These are phyloP conservation scores for Ganoderma resinaceum DNA, from an alignment of 1,284 basidiomycete genomes.

Conservation along the genomic window DNA sequence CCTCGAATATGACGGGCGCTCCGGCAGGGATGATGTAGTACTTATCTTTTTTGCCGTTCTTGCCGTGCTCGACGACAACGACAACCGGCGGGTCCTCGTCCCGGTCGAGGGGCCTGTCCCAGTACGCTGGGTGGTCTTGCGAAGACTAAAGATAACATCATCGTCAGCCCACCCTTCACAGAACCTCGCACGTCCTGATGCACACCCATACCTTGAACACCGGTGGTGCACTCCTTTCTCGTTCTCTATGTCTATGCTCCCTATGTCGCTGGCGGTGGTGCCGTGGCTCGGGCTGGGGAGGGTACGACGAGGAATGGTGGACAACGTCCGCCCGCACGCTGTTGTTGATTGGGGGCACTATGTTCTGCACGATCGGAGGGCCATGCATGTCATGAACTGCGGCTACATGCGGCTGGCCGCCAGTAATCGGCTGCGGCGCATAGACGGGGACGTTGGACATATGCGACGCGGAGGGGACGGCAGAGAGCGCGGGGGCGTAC, in stretches of 20 bases:
- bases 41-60: conserved; percentile 44
- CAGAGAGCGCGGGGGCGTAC: conserved; percentile 35
- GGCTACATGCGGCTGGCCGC: conserved; percentile 24
- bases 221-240: conserved; percentile 26
- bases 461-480: conserved; percentile 33
- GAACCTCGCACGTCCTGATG: not conserved
- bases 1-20: conserved; percentile 71
- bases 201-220: conserved; percentile 12
- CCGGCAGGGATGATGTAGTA: conserved; percentile 73
- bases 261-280: conserved; percentile 20
- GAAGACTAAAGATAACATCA: conserved; percentile 17
- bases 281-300: conserved; percentile 16
- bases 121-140: conserved; percentile 30
- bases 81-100: conserved; percentile 41
- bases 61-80: conserved; percentile 39
- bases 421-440: conserved; percentile 22
- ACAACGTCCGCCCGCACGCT: conserved; percentile 32
- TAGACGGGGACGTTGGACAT: conserved; percentile 32
- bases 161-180: not conserved
- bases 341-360: conserved; percentile 17
- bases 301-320: conserved; percentile 31
- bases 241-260: conserved; percentile 21
- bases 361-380: conserved; percentile 27
- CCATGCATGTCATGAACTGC: conserved; percentile 31
- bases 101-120: conserved; percentile 27